Evolutionary conservation across 208 protist genomes (phyloP).

Genomic region (Leishmania tropica): DNA sequence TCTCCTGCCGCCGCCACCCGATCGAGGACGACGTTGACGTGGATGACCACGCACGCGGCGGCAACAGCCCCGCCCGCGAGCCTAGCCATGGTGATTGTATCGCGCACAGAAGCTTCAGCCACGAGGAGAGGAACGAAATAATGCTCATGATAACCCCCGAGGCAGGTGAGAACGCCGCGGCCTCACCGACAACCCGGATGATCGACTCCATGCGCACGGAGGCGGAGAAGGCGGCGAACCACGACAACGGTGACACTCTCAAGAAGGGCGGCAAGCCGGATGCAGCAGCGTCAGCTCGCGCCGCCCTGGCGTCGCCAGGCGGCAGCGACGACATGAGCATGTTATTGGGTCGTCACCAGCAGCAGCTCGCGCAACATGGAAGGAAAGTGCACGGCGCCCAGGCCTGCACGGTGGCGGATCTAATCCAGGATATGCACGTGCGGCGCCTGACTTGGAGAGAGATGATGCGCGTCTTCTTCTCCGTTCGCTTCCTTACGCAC

Average conservation of each 20-base stretch:
- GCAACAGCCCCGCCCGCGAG: neutral
- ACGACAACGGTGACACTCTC: neutral
- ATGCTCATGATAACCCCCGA: neutral
- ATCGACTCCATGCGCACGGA: neutral
- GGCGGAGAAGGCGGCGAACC: neutral
- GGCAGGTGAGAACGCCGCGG: neutral
- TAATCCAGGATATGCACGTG: slow-evolving; percentile 54
- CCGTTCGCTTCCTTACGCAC: slow-evolving; percentile 61
- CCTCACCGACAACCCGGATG: slow-evolving; percentile 4
- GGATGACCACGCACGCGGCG: neutral
- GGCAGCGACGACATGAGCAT: neutral
- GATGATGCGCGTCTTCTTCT: slow-evolving; percentile 53
- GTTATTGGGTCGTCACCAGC: neutral
- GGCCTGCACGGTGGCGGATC: slow-evolving; percentile 11
- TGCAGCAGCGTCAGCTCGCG: neutral
- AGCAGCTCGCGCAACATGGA: neutral
- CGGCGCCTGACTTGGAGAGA: slow-evolving; percentile 49
- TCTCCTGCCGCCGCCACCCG: slow-evolving; percentile 59
- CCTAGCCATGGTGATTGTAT: neutral
- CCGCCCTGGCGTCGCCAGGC: neutral
- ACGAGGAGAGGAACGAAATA: too few relatives aligned
- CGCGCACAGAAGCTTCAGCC: neutral
- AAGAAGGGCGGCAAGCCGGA: neutral
- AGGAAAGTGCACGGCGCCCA: neutral
- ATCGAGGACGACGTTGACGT: slow-evolving; percentile 38